Evolutionary conservation across 129 eudicot species (phyloP).

Genomic region (Centrapalus pauciflorus): DNA sequence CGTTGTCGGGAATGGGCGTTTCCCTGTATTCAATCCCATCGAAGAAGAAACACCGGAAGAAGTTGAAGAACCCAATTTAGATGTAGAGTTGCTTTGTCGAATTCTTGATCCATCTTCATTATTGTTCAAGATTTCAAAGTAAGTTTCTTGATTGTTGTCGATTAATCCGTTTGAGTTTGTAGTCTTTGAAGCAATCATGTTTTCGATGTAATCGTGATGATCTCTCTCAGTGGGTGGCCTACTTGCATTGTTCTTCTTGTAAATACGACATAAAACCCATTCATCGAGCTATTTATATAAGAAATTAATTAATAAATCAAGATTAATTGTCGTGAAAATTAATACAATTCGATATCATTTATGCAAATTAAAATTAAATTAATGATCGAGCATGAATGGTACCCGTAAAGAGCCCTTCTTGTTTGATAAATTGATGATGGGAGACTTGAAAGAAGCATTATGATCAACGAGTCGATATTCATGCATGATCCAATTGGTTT

Average conservation of each 20-base stretch:
- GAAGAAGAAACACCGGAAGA: constrained; percentile 30
- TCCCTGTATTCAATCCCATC: constrained; percentile 15
- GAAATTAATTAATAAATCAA: no score
- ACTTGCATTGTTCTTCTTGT: constrained; percentile 28
- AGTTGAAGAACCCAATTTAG: constrained; percentile 20
- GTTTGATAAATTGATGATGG: constrained; percentile 18
- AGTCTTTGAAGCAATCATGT: constrained; percentile 18
- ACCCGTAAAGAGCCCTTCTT: constrained; percentile 33
- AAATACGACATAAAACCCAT: constrained; percentile 38
- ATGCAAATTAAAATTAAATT: no score
- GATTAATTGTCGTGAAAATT: no score
- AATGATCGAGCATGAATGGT: no score
- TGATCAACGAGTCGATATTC: constrained; percentile 48
- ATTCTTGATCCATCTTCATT: constrained; percentile 27
- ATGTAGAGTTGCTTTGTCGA: constrained; percentile 21
- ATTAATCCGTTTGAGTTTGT: constrained; percentile 12
- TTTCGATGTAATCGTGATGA: constrained; percentile 22
- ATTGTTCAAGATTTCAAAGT: constrained; percentile 33
- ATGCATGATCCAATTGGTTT: constrained; percentile 67
- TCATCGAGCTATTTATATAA: constrained; percentile 28
- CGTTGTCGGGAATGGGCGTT: constrained; percentile 20
- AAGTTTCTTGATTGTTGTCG: constrained; percentile 27
- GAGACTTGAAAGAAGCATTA: constrained; percentile 26
- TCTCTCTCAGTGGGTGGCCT: constrained; percentile 29
- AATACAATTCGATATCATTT: no score